A percentile compares a stretch with the other conserved stretches of the same genome.
These are phyloP conservation scores for Fusarium sublunatum DNA, from an alignment of 2,329 filamentous ascomycete species.

Conservation along the genomic window DNA sequence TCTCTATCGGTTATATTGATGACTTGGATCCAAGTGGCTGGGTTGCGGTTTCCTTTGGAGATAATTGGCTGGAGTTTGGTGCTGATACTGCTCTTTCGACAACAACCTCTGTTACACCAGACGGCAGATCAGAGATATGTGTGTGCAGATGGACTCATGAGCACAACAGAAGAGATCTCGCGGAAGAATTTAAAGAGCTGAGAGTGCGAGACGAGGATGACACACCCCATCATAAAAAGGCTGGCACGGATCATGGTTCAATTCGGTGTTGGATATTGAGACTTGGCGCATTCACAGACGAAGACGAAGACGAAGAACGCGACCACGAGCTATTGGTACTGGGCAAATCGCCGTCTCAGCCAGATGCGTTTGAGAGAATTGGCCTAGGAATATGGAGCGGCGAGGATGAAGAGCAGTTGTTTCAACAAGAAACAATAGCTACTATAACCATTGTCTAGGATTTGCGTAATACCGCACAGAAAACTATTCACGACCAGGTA, in stretches of 20 bases:
- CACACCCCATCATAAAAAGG: neutral
- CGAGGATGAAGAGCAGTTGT: neutral
- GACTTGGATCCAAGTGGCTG: conserved; percentile 1
- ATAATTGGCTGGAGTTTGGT: neutral
- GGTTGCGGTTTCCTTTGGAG: conserved; percentile 2
- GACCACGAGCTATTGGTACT: conserved; percentile 30
- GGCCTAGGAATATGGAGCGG: conserved; percentile 16
- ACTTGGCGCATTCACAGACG: conserved; percentile 23
- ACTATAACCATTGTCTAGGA: conserved; percentile 23
- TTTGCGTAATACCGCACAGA: neutral
- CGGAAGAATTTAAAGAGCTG: neutral
- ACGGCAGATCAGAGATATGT: conserved; percentile 5
- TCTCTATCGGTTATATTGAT: conserved; percentile 14
- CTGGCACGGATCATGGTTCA: neutral
- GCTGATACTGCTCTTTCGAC: conserved; percentile 30
- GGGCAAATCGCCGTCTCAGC: conserved; percentile 18
- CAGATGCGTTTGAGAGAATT: conserved; percentile 25
- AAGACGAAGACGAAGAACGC: neutral
- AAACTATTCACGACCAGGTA: neutral
- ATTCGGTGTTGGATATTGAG: conserved; percentile 34
- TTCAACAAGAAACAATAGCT: conserved; percentile 1
- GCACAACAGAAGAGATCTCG: neutral
- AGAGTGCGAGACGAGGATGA: neutral
- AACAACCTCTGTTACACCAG: neutral
- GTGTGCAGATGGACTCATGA: conserved; percentile 21